Conservation (phyloP, 164 flowering plant species). For the Taxillus chinensis region DNA sequence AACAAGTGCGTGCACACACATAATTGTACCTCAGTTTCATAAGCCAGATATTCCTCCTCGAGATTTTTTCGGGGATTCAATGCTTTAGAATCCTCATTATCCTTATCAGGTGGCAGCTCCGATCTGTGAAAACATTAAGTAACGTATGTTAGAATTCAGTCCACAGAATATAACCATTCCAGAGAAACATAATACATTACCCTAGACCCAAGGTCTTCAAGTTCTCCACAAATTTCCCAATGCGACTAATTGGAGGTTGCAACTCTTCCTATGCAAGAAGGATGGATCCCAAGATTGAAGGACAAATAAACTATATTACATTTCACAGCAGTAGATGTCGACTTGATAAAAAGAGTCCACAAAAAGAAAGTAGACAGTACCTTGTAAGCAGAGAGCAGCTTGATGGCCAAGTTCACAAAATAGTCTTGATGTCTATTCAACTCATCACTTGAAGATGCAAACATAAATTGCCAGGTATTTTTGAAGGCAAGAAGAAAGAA, state of each 20-base stretch:
- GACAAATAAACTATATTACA: background rate
- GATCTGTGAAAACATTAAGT: slow-evolving; percentile 26
- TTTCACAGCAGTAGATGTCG: background rate
- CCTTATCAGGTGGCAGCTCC: slow-evolving; percentile 20
- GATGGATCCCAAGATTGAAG: background rate
- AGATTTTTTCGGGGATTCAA: slow-evolving; percentile 48
- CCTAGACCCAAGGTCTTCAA: slow-evolving; percentile 55
- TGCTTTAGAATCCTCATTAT: slow-evolving; percentile 29
- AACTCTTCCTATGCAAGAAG: slow-evolving; percentile 48
- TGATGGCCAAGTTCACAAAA: slow-evolving; percentile 47
- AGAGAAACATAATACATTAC: slow-evolving; percentile 26
- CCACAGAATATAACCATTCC: background rate
- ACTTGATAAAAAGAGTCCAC: background rate
- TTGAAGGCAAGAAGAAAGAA: too few relatives aligned
- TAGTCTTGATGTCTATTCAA: slow-evolving; percentile 64
- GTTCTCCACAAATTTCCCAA: slow-evolving; percentile 61
- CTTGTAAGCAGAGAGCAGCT: slow-evolving; percentile 55
- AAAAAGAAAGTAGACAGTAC: slow-evolving; percentile 10
- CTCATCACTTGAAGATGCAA: slow-evolving; percentile 45
- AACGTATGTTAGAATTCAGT: background rate
- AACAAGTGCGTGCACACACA: too few relatives aligned
- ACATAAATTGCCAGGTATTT: background rate
- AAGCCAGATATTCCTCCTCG: slow-evolving; percentile 75
- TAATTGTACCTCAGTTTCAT: slow-evolving; percentile 64
- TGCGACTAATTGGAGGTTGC: slow-evolving; percentile 48